Evolutionary conservation across 2,329 filamentous ascomycete species (phyloP).

Genomic region (Penicillium italicum): DNA sequence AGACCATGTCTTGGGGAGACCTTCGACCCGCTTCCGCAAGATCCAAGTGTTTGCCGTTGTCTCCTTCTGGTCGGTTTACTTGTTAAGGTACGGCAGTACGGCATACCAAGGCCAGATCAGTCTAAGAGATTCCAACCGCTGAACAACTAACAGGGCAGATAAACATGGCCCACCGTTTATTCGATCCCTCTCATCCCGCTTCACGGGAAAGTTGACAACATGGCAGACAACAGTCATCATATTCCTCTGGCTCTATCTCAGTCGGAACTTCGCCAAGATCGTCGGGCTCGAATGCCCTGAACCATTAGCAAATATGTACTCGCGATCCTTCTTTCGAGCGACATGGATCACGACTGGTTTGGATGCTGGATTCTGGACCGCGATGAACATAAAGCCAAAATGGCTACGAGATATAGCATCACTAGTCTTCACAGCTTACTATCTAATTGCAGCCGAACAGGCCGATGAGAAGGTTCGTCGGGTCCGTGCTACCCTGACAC

Average conservation of each 20-base stretch:
- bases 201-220: constrained; percentile 69
- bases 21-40: constrained; percentile 85
- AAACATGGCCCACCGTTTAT: constrained; percentile 81
- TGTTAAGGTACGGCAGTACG: constrained; percentile 67
- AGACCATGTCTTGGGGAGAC: constrained; percentile 90
- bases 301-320: constrained; percentile 90
- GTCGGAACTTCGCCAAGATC: constrained; percentile 89
- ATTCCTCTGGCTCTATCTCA: constrained; percentile 84
- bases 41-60: constrained; percentile 89
- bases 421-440: constrained; percentile 82
- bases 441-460: constrained; percentile 85
- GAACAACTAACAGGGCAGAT: constrained; percentile 59
- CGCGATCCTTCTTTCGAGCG: constrained; percentile 85
- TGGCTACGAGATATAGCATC: constrained; percentile 80
- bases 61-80: constrained; percentile 84
- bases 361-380: constrained; percentile 97
- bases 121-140: background rate
- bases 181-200: constrained; percentile 65
- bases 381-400: constrained; percentile 81
- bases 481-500: constrained; percentile 77
- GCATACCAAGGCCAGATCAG: background rate
- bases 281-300: constrained; percentile 89
- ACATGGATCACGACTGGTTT: constrained; percentile 95
- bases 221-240: constrained; percentile 89
- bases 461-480: constrained; percentile 96